Evolutionary conservation across 2,329 filamentous ascomycete species (phyloP).

Genomic region (Colletotrichum sp.): DNA sequence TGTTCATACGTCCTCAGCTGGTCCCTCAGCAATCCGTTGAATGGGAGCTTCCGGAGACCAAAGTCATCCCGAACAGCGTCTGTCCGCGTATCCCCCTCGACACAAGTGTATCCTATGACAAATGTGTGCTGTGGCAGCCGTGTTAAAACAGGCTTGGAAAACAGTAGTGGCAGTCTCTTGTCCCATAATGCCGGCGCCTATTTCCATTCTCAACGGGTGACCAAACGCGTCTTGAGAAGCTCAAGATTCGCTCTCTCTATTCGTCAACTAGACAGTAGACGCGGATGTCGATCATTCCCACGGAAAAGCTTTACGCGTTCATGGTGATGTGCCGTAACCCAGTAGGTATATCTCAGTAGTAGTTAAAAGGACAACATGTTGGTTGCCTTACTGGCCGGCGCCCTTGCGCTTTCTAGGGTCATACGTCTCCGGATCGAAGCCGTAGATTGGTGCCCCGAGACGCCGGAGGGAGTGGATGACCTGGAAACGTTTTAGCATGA

Average conservation of each 20-base stretch:
- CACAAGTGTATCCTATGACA: neutral
- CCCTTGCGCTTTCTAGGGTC: conserved; percentile 24
- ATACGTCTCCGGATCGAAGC: conserved; percentile 54
- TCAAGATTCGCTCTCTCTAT: neutral
- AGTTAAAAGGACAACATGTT: neutral
- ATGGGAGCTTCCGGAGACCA: neutral
- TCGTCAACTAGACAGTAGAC: neutral
- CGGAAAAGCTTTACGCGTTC: neutral
- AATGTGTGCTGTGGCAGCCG: neutral
- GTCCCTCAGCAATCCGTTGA: neutral
- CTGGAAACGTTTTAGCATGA: conserved; percentile 36
- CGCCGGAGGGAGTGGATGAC: conserved; percentile 56
- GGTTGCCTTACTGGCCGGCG: neutral
- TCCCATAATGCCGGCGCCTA: neutral
- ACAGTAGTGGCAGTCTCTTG: neutral
- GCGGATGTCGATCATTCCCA: neutral
- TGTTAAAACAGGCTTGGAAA: neutral
- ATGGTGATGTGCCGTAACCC: neutral
- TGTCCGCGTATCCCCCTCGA: neutral
- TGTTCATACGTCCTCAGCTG: neutral
- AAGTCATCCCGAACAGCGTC: neutral
- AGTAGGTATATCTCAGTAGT: neutral
- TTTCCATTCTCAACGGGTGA: neutral
- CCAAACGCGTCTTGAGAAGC: neutral
- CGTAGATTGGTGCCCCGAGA: conserved; percentile 60